A percentile compares a stretch with the other conserved stretches of the same genome.
These are phyloP conservation scores for Penicillium sp. DNA, from an alignment of 2,329 filamentous ascomycete genomes.

Conservation along the genomic window DNA sequence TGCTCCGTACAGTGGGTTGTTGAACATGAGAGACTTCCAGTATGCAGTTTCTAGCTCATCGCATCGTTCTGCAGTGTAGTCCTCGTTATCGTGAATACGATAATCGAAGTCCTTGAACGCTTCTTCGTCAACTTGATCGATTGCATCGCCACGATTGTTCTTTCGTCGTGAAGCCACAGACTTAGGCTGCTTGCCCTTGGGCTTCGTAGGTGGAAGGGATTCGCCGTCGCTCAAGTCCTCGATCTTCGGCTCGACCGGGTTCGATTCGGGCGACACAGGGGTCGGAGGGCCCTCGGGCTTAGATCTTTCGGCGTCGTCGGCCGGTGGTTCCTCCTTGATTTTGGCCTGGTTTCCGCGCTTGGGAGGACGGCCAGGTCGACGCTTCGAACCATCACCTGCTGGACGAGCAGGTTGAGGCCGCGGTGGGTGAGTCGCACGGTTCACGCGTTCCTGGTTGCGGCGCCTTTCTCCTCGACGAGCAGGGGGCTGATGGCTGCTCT, in stretches of 20 bases:
- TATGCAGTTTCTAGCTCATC: constrained; percentile 92
- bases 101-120: constrained; percentile 92
- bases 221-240: constrained; percentile 50
- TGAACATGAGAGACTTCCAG: constrained; percentile 96
- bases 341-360: constrained; percentile 38
- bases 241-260: constrained; percentile 52
- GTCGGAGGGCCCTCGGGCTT: constrained; percentile 50
- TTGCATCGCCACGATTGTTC: constrained; percentile 73
- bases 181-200: constrained; percentile 56
- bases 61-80: constrained; percentile 86
- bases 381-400: constrained; percentile 40
- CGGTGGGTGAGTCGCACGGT: constrained; percentile 35
- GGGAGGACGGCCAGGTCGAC: constrained; percentile 41
- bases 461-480: constrained; percentile 68
- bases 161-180: constrained; percentile 84
- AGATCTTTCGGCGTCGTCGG: constrained; percentile 38
- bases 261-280: constrained; percentile 52
- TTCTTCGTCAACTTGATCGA: constrained; percentile 78
- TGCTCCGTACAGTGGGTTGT: constrained; percentile 88
- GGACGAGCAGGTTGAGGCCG: constrained; percentile 35
- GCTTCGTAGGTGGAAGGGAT: constrained; percentile 39
- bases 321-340: constrained; percentile 35
- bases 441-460: constrained; percentile 47
- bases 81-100: constrained; percentile 72
- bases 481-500: constrained; percentile 92